phyloP scores from a whole-genome alignment of 768 basidiomycete species.

The Amanita subjunquillea region DNA sequence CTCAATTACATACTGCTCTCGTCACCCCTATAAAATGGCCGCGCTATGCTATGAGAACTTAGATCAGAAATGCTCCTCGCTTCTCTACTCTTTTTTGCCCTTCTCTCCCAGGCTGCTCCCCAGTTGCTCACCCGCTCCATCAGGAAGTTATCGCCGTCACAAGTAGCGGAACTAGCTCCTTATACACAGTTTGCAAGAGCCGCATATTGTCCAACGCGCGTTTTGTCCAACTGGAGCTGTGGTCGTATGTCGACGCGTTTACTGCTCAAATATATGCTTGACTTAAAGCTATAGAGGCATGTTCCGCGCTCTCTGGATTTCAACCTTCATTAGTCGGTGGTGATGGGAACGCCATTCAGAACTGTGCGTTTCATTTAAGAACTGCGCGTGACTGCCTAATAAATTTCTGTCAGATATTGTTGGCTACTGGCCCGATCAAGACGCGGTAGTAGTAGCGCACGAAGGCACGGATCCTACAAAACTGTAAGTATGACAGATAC shows the following conservation, averaged over 20 bases:
- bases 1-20: background rate
- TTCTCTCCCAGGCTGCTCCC: conserved; percentile 7
- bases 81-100: background rate
- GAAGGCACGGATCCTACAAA: conserved; percentile 50
- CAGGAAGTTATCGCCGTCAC: conserved; percentile 16
- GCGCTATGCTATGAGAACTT: background rate
- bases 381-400: background rate
- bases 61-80: background rate
- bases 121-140: conserved; percentile 10
- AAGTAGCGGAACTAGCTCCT: conserved; percentile 29
- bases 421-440: conserved; percentile 41
- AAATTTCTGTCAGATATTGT: conserved; percentile 31
- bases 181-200: conserved; percentile 45
- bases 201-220: conserved; percentile 36
- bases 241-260: conserved; percentile 21
- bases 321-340: conserved; percentile 35
- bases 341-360: conserved; percentile 36
- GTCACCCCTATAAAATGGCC: background rate
- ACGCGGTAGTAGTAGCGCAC: conserved; percentile 49
- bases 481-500: conserved; percentile 24
- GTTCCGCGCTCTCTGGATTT: conserved; percentile 29
- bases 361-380: conserved; percentile 23
- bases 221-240: conserved; percentile 30
- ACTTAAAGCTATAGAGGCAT: conserved; percentile 22
- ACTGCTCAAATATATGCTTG: background rate